Evolutionary conservation across 768 basidiomycete genomes (phyloP).

Genomic region (Panaeolus papilionaceus): DNA sequence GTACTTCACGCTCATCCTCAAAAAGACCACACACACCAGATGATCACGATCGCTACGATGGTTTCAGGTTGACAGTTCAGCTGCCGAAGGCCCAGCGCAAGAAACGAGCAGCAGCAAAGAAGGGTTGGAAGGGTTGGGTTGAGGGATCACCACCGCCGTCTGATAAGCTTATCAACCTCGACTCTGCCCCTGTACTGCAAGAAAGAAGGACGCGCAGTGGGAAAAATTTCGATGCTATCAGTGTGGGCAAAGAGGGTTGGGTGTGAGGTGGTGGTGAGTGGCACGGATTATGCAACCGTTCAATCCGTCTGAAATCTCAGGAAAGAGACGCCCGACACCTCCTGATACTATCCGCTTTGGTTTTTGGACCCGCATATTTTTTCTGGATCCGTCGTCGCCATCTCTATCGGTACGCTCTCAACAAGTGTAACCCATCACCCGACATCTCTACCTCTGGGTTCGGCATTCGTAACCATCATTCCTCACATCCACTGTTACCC

Average conservation of each 20-base stretch:
- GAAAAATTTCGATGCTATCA: slow-evolving; percentile 84
- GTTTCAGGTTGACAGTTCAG: slow-evolving; percentile 30
- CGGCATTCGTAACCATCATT: slow-evolving; percentile 25
- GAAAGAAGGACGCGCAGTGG: slow-evolving; percentile 85
- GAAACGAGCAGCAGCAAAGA: slow-evolving; percentile 72
- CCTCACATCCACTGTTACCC: slow-evolving; percentile 24
- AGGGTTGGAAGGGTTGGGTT: slow-evolving; percentile 93
- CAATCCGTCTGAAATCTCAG: slow-evolving; percentile 48
- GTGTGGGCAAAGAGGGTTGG: slow-evolving; percentile 80
- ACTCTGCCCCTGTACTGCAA: slow-evolving; percentile 69
- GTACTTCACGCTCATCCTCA: slow-evolving; percentile 78
- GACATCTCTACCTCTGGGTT: slow-evolving; percentile 27
- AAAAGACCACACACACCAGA: slow-evolving; percentile 80
- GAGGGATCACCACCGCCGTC: slow-evolving; percentile 85
- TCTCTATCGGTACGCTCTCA: slow-evolving; percentile 28
- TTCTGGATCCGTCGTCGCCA: slow-evolving; percentile 28
- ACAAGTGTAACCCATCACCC: slow-evolving; percentile 22
- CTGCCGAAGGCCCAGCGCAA: slow-evolving; percentile 44
- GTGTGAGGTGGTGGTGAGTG: slow-evolving; percentile 58
- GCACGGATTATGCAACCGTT: slow-evolving; percentile 51
- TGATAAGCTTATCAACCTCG: slow-evolving; percentile 82
- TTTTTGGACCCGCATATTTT: slow-evolving; percentile 21
- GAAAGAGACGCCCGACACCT: slow-evolving; percentile 28
- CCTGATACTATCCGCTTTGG: slow-evolving; percentile 36
- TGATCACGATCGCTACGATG: slow-evolving; percentile 54